Evolutionary conservation across 805 yeast species (phyloP), one percentile per base, ranked within the genome.

Genomic region (Candida succiphila): DNA sequence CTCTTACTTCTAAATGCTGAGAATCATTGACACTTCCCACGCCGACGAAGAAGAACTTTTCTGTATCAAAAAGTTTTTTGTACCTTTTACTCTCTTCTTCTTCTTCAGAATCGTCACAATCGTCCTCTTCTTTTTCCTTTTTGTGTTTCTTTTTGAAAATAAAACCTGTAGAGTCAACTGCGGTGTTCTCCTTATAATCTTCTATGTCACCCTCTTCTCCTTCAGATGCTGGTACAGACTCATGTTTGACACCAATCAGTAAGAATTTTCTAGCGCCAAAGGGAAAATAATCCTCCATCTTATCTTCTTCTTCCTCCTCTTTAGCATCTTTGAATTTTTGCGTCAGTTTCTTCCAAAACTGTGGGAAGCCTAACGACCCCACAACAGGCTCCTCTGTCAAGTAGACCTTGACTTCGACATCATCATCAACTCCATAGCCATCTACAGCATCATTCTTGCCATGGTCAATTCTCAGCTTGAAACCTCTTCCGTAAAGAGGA

Each of bases 41-140:
- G 7, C 56, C 56, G 28, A 51, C 41, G 37, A 54, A 54, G 5
- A 46, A 31, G 23, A 51, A 46, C 30, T 42, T 41, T 38, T 52
- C 49, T 5, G 51, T 42, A 12, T 44, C 46, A 37, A 48, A 44
- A 7, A 46, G 34, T 29, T 44, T 38, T 28, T 29, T 34, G 29
- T 23, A 25, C 7, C 33, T 29, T 20, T 32, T 32, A 5, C 24
- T 37, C 10, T 37, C 40, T 3, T 35, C 41, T 24, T 34, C 33
- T 16, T 37, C 44, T 15, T 38, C 46, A 15, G 38, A 44, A 21
- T 41, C 43, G 26, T 43, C 48, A 24, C 26, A 24, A 15, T 34
- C 33, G 16, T 37, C 44, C 15, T 38, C 46, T n/a, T 39, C 44
- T 20, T 41, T 42, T 20, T 39, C 41, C 2, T 32, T 37, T 25